Evolutionary conservation across 2,329 filamentous ascomycete species (phyloP), one percentile per base, ranked within the genome.

Genomic region (Claviceps maximensis): DNA sequence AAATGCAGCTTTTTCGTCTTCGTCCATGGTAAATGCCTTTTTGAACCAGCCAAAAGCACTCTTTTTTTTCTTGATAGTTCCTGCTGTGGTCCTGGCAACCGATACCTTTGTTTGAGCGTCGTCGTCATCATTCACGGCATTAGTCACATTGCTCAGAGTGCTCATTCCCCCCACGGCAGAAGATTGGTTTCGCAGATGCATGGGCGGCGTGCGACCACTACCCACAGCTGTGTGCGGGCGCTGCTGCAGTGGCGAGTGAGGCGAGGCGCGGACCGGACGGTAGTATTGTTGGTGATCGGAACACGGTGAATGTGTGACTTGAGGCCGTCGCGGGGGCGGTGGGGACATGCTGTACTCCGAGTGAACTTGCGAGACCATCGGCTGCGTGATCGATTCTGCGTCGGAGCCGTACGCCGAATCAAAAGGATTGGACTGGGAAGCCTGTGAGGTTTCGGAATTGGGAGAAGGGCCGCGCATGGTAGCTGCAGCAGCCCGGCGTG

Each of bases 1-100:
- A 57, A 81, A 84, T 10, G 75, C 74, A 9, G 74, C 71, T 51
- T 74, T 75, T 63, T 84, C 81, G 48, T 83, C 79, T 23, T 84
- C 81, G 55, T 82, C 80, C 27, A 84, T 66, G 36, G 76, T 78
- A 51, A 84, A 84, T 1, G 80, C 80, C 67, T 84, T 84, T 65
- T 83, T 84, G 53, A 84, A 65, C 81, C 81, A 84, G 2, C 80
- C 81, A 60, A 84, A 83, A 1, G 80, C 79, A 59, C 81, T 83
- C 57, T 79, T 75, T 71, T 84, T 84, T 70, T 83, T 84, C 65
- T 83, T 83, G 5, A 83, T 62, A 40, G 73, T 68, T 53, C 70
- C 71, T 25, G 67, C 63, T 19, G 62, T 64, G 1, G 65, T 62
- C 23, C 62, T 59, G 44, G 59, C 60, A 17, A 56, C 62, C n/a